phyloP scores from a whole-genome alignment of 176 grass and related monocot species.

The Juncus effusus region DNA sequence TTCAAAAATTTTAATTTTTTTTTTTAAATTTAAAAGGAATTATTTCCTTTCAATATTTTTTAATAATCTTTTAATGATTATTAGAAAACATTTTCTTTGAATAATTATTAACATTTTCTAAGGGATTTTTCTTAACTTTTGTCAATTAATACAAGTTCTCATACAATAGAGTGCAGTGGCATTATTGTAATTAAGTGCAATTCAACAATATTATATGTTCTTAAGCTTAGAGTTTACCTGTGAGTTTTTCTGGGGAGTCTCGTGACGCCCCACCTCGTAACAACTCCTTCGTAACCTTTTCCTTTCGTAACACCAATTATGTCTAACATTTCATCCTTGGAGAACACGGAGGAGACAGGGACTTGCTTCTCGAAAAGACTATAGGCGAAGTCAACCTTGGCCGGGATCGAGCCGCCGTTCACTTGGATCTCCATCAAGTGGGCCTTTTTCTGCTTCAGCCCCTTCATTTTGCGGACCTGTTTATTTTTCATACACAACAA shows the following conservation, averaged over 20 bases:
- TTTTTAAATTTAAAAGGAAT: too few relatives aligned
- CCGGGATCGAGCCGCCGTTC: constrained; percentile 64
- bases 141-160: too few relatives aligned
- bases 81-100: too few relatives aligned
- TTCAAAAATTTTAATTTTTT: too few relatives aligned
- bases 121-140: too few relatives aligned
- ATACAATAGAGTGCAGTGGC: too few relatives aligned
- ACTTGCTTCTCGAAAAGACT: constrained; percentile 79
- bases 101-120: too few relatives aligned
- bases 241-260: constrained; percentile 95
- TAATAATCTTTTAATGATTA: too few relatives aligned
- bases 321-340: constrained; percentile 96
- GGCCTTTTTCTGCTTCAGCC: constrained; percentile 92
- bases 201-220: too few relatives aligned
- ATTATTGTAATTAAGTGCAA: too few relatives aligned
- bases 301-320: constrained; percentile 92
- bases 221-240: background rate
- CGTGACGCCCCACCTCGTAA: constrained; percentile 89
- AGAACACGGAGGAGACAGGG: constrained; percentile 68
- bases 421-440: constrained; percentile 94
- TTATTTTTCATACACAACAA: background rate
- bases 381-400: constrained; percentile 85
- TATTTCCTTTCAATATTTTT: too few relatives aligned
- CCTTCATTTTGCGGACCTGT: constrained; percentile 88
- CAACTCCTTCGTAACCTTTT: constrained; percentile 93